Evolutionary conservation across 1,139 yeast species (phyloP).

Genomic region (Geotrichum australiense): DNA sequence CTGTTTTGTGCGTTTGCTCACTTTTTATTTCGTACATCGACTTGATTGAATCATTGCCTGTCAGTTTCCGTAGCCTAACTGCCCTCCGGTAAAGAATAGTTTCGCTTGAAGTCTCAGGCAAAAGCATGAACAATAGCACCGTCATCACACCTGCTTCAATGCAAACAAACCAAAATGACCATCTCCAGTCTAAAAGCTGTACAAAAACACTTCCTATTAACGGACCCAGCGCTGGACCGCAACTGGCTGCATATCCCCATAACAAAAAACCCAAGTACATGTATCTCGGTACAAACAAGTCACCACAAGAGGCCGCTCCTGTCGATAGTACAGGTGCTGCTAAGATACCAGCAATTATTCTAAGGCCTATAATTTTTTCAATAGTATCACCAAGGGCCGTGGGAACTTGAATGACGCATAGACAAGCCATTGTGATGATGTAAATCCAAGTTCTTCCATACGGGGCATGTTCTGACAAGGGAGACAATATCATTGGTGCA

Average conservation of each 20-base stretch:
- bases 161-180: constrained; percentile 44
- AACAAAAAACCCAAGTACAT: constrained; percentile 38
- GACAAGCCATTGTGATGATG: constrained; percentile 44
- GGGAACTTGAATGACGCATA: constrained; percentile 50
- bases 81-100: constrained; percentile 46
- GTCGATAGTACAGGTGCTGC: constrained; percentile 82
- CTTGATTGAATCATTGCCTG: constrained; percentile 38
- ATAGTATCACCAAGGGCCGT: constrained; percentile 45
- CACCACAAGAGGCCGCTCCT: constrained; percentile 82
- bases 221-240: constrained; percentile 64
- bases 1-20: constrained; percentile 20
- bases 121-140: constrained; percentile 33
- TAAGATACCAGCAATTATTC: constrained; percentile 74
- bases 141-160: constrained; percentile 38
- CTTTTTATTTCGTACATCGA: constrained; percentile 37
- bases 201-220: constrained; percentile 53
- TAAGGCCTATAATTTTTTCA: constrained; percentile 45
- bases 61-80: constrained; percentile 39
- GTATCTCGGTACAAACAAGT: constrained; percentile 31
- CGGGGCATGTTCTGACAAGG: constrained; percentile 46
- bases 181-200: constrained; percentile 32
- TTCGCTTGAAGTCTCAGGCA: constrained; percentile 48
- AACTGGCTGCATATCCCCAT: constrained; percentile 49
- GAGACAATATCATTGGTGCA: constrained; percentile 51
- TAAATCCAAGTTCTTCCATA: constrained; percentile 53